Evolutionary conservation across 192 early-diverging fungal genomes (phyloP).

Genomic region (Haplosporangium gracile): DNA sequence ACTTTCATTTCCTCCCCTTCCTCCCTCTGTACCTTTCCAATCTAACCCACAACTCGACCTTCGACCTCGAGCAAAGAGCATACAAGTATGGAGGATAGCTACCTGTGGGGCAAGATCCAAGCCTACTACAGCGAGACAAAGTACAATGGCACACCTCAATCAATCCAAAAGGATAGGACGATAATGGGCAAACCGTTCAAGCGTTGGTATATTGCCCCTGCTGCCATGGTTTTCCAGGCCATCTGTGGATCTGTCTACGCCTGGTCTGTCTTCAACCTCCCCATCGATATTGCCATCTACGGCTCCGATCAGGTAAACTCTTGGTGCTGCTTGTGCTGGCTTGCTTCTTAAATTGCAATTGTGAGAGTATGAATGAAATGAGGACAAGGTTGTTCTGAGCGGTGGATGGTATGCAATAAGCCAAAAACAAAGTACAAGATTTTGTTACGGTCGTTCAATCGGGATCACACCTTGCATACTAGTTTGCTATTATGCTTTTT

Average conservation of each 20-base stretch:
- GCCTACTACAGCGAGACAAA: constrained; percentile 43
- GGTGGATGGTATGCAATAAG: too few species aligned
- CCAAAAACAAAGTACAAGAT: too few species aligned
- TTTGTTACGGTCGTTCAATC: too few species aligned
- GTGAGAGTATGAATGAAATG: too few species aligned
- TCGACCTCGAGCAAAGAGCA: neutral
- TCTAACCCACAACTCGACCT: neutral
- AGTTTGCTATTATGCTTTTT: too few species aligned
- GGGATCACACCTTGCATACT: too few species aligned
- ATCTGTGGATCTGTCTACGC: constrained; percentile 74
- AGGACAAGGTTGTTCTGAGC: too few species aligned
- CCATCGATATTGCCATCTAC: constrained; percentile 62
- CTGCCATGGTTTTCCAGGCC: constrained; percentile 69
- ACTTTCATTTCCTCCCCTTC: neutral
- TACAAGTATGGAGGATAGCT: constrained; percentile 18
- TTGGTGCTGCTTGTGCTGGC: neutral
- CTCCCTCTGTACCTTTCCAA: neutral
- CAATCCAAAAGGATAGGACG: constrained; percentile 40
- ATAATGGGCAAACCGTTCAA: constrained; percentile 56
- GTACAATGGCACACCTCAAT: constrained; percentile 33
- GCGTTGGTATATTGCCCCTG: constrained; percentile 69
- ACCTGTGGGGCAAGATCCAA: constrained; percentile 14
- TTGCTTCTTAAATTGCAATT: neutral
- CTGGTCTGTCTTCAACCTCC: constrained; percentile 71
- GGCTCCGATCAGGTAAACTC: constrained; percentile 31